Conservation (phyloP, 345 rosid species). For the Eucalyptus polyanthemos region DNA sequence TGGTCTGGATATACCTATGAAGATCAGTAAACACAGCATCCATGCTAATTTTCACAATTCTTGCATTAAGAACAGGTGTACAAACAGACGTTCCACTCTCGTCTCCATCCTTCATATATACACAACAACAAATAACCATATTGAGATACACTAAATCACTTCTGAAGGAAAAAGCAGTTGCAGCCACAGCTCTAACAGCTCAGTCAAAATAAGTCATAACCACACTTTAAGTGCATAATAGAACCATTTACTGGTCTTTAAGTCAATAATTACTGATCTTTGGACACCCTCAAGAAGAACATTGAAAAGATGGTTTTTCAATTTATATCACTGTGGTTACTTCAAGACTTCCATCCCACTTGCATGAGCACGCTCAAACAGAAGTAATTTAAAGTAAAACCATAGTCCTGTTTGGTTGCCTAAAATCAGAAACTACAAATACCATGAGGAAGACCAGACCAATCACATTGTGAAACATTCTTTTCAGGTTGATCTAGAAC, state of each 20-base stretch:
- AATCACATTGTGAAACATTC: not conserved
- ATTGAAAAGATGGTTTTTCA: not conserved
- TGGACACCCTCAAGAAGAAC: not conserved
- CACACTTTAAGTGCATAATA: not conserved
- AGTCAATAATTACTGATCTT: not conserved
- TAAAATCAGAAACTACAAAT: not conserved
- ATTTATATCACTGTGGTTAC: not conserved
- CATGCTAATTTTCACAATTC: slow-evolving; percentile 47
- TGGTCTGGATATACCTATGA: slow-evolving; percentile 60
- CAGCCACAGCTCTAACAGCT: not conserved
- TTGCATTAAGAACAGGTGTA: slow-evolving; percentile 48
- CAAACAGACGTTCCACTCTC: slow-evolving; percentile 19
- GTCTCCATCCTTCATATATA: slow-evolving; percentile 39
- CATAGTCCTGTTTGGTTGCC: not conserved
- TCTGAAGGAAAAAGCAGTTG: not conserved
- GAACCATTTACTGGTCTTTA: not conserved
- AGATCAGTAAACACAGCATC: slow-evolving; percentile 49
- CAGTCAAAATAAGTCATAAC: not conserved
- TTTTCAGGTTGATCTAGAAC: not conserved
- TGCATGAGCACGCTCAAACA: not conserved
- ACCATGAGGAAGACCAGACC: not conserved
- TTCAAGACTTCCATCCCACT: not conserved
- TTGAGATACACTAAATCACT: not conserved
- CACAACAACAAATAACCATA: not conserved
- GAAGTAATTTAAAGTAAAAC: not conserved